Base-by-base conservation (phyloP, 164 flowering plant genomes). In the Berberis vulgaris region DNA sequence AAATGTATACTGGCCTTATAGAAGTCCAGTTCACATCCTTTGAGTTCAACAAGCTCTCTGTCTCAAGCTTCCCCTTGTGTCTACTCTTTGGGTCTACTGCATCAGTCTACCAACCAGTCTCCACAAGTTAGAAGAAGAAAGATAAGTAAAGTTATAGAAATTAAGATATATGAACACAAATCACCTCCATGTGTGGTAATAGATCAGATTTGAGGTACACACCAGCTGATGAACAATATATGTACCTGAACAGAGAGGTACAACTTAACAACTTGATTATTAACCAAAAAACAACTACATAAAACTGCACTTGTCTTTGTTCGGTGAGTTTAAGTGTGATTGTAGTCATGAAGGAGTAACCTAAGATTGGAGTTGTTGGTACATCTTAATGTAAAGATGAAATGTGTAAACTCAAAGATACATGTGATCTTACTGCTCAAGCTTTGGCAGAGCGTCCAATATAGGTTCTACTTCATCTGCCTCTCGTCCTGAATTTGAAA, bases 11-110 rank as follows among this genome's bases (percentile, higher is more conserved):
- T 13, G 99, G 99, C 71, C 99, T 86, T 6, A 94, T 45, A 12
- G 99, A 91, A 65, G 99, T 94, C 85, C 85, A 94, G 64, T 94
- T 94, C 5, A 90, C 96, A 53, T 75, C 95, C 59, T 61, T 83
- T 43, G 91, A 75, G 41, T 66, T 68, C 43, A 89, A 72, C 65
- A 94, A 77, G 78, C 71, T 80, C 80, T 94, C 99, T 10, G 99
- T 94, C 70, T 87, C 89, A 46, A 94, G 96, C 82, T 94, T 91
- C 49, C 99, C 99, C 76, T 94, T 94, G 80, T 94, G 98, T 74
- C 99, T 83, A 72, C 97, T 94, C 83, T 94, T 94, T 49, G 99
- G 99, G 76, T 94, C 99, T 65, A 88, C 96, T 72, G 95, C 97
- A 80, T 91, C 97, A 10, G 26, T 67, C 98, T 88, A 66, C 52